phyloP scores from a whole-genome alignment of 768 basidiomycete species.

The Tulasnella sp. region DNA sequence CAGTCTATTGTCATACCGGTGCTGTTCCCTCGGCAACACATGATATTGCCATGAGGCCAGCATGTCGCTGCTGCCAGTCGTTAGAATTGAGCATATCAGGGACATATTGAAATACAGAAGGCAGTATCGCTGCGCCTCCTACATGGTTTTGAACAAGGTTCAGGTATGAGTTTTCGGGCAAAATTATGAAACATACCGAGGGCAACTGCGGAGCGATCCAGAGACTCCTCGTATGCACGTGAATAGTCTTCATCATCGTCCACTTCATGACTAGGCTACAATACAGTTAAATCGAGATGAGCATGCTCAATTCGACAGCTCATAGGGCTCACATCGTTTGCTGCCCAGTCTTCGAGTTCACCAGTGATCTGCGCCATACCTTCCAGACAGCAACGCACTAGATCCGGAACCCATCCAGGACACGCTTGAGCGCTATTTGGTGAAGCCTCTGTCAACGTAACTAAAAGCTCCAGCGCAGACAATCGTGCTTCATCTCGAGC shows the following conservation, averaged over 20 bases:
- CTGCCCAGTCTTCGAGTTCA: conserved; percentile 30
- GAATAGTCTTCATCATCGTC: conserved; percentile 46
- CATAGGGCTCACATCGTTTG: conserved; percentile 42
- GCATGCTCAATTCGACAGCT: neutral
- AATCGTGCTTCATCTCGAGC: conserved; percentile 51
- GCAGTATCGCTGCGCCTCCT: conserved; percentile 56
- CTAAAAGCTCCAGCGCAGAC: conserved; percentile 70
- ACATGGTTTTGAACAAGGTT: neutral
- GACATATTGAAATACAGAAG: conserved; percentile 69
- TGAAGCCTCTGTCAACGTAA: conserved; percentile 62
- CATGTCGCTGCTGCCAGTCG: conserved; percentile 78
- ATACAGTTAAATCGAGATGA: neutral
- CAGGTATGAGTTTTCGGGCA: neutral
- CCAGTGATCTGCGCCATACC: conserved; percentile 70
- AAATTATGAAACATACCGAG: conserved; percentile 26
- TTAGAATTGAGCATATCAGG: conserved; percentile 69
- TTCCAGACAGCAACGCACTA: conserved; percentile 66
- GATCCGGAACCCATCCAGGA: conserved; percentile 53
- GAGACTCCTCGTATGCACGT: conserved; percentile 65
- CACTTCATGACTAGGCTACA: conserved; percentile 36
- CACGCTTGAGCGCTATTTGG: conserved; percentile 56
- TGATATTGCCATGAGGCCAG: conserved; percentile 77
- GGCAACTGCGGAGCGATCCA: conserved; percentile 71
- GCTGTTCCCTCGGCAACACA: conserved; percentile 75
- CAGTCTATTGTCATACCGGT: conserved; percentile 33